Evolutionary conservation across 169 alveolate species (phyloP).

Genomic region (Eimeria maxima): DNA sequence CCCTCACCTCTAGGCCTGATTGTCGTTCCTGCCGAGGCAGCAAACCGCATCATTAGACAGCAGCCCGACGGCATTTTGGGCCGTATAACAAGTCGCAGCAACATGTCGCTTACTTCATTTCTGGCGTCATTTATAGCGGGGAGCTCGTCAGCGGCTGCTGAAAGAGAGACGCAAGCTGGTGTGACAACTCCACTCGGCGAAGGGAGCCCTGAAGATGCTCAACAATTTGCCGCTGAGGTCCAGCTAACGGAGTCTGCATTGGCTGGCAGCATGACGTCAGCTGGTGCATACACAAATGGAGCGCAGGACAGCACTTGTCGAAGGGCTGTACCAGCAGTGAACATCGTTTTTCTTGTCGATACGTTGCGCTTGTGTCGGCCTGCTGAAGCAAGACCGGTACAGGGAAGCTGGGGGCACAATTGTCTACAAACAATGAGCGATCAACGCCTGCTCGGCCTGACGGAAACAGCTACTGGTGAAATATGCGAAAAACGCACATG

Average conservation of each 20-base stretch:
- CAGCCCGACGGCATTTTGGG: neutral
- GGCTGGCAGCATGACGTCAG: constrained; percentile 16
- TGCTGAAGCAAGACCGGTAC: constrained; percentile 14
- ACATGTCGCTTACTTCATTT: constrained; percentile 29
- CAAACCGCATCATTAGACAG: constrained; percentile 63
- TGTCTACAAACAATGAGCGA: neutral
- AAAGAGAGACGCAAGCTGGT: neutral
- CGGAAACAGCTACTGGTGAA: constrained; percentile 6
- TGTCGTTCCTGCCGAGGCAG: constrained; percentile 69
- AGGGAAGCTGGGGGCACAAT: neutral
- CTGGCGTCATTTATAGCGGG: constrained; percentile 66
- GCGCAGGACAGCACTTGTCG: neutral
- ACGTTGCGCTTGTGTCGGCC: constrained; percentile 55
- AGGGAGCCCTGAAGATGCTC: constrained; percentile 12
- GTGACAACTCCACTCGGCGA: neutral
- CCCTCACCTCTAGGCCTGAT: constrained; percentile 70
- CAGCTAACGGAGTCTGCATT: neutral
- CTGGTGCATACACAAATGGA: neutral
- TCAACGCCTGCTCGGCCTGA: constrained; percentile 38
- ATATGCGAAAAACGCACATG: neutral
- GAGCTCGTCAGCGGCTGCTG: neutral
- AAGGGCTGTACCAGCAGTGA: constrained; percentile 58
- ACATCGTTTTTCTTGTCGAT: constrained; percentile 63
- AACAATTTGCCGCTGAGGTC: constrained; percentile 18
- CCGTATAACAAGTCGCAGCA: constrained; percentile 44